Evolutionary conservation across 106 monocot genomes (phyloP).

Genomic region (Acanthochlamys bracteata): DNA sequence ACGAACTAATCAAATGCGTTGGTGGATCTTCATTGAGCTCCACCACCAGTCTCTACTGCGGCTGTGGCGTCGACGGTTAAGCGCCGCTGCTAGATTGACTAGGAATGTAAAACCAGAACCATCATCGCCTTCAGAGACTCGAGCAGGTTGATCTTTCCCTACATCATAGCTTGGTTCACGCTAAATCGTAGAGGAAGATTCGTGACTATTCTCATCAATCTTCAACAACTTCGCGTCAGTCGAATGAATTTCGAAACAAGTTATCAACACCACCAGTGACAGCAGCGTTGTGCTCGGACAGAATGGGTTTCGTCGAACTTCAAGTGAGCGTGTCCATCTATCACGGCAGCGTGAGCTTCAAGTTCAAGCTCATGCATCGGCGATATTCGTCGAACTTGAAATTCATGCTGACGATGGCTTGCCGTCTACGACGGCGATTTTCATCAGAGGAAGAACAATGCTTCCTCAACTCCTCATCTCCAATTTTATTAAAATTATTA

Average conservation of each 20-base stretch:
- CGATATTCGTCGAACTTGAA: too few relatives aligned
- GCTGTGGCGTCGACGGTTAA: background rate
- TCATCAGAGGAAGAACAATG: too few relatives aligned
- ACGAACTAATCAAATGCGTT: conserved; percentile 33
- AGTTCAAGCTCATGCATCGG: too few relatives aligned
- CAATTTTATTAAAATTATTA: too few relatives aligned
- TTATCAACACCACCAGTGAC: background rate
- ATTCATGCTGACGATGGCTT: too few relatives aligned
- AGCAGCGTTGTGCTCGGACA: conserved; percentile 12
- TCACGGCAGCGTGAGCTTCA: too few relatives aligned
- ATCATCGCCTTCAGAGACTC: background rate
- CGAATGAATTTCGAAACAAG: background rate
- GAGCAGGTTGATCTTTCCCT: conserved; percentile 13
- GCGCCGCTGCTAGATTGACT: background rate
- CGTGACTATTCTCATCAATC: conserved; percentile 28
- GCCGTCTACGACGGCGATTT: too few relatives aligned
- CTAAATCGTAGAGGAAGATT: conserved; percentile 1
- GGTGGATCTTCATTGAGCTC: conserved; percentile 22
- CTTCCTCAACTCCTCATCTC: too few relatives aligned
- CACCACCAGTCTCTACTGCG: background rate
- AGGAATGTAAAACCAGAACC: background rate
- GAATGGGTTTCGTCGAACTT: too few relatives aligned
- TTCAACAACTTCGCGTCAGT: conserved; percentile 29
- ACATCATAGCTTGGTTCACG: conserved; percentile 19
- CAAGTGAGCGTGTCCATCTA: too few relatives aligned